Evolutionary conservation across 441 rosid genomes (phyloP), one percentile per base, ranked within the genome.

Genomic region (Bocquillonia castaneifolia): DNA sequence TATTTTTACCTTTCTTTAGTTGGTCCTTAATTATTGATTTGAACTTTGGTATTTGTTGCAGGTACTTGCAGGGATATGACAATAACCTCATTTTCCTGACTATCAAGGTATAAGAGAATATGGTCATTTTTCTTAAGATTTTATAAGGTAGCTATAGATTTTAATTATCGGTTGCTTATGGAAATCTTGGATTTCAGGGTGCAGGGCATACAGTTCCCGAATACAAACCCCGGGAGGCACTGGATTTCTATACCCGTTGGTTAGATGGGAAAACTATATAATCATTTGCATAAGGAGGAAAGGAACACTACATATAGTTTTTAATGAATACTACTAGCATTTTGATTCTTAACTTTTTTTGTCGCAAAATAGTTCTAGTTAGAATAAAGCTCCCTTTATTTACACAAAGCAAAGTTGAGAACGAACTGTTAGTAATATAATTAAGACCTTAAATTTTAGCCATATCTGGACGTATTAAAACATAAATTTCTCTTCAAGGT

Each of bases 121-220:
- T 22, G 3, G 26, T 7, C 22, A 1, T 15, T 50, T 50, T 6
- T 14, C 14, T 12, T 10, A 42, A 1, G n/a, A 8, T 22, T 50
- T 1, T 20, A 1, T 45, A 1, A 23, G 26, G 3, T 3, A 29
- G 17, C 34, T 28, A n/a, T 25, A 5, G 26, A 54, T 28, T 14
- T 13, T 7, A 9, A 3, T 47, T 4, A 47, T 18, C 31, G 28
- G 14, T 29, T 34, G 51, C 51, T 31, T 0, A 42, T 59, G 45
- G 39, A 1, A 20, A 59, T 62, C 2, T 63, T 0, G 13, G 23
- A 59, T 10, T 47, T 40, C 85, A 87, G 90, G 92, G 92, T 5
- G 84, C 92, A 34, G 92, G 92, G 25, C 92, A 87, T 67, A 87
- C 89, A 0, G 92, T 85, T 10, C 88, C 90, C 0, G 84, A 87